Evolutionary conservation across 1,139 yeast genomes (phyloP), one percentile per base, ranked within the genome.

Genomic region (Pichia norvegensis): DNA sequence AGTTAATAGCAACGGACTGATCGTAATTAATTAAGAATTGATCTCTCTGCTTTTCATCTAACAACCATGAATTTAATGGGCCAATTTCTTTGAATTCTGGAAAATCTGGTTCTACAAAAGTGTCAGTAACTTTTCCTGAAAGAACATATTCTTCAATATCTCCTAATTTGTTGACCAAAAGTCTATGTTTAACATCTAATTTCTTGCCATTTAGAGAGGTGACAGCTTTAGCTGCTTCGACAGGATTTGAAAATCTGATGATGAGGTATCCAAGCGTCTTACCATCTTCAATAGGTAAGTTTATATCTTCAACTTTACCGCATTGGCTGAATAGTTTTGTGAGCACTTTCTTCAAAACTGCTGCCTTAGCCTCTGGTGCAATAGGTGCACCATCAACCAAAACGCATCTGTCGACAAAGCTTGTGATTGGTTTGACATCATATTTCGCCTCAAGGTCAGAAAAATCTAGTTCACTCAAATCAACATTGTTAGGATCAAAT

Each of bases 341-440:
- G 60, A 94, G 75, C 45, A 94, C 97, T 64, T 86, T 90, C 58
- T 81, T 76, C 62, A 94, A 77, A 46, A 85, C 81, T 41, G 88
- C 85, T 39, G 81, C 86, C 68, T 94, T 94, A 46, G 87, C 67
- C 62, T 84, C 95, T 46, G 97, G 96, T 22, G 95, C 95, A 53
- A 87, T 73, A 54, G 99, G 99, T 7, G 95, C 92, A 41, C 98
- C 98, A 64, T 88, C 97, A 44, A 88, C 84, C 27, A 92, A 86
- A 49, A 92, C 79, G 62, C 80, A 90, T 60, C 78, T 78, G 60
- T 87, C 96, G 48, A 86, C 73, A 36, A 82, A 79, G 52, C 78
- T 80, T 38, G 70, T 70, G 40, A 70, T 67, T 40, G 53, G 59
- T 48, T 76, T 73, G 46, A 85, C 81, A 33, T 78, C 69, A 65